A percentile compares a stretch with the other conserved stretches of the same genome.
phyloP scores from a whole-genome alignment of 768 basidiomycete genomes.

The Rhodocollybia butyracea region DNA sequence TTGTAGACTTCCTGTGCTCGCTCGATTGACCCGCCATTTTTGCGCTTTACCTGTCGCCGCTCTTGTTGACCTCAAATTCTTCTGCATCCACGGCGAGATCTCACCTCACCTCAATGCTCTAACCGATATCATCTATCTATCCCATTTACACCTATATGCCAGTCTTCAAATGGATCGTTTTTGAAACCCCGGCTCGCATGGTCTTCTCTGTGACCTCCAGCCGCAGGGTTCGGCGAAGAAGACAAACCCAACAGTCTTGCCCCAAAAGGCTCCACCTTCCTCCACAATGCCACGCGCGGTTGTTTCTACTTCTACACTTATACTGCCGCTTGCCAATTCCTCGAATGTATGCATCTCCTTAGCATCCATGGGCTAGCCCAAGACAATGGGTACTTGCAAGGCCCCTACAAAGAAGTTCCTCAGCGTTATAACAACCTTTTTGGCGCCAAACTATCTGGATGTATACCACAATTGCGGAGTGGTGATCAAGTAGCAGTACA shows the following conservation, averaged over 20 bases:
- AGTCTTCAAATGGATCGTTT: conserved; percentile 80
- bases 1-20: too few species aligned
- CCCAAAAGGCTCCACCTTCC: conserved; percentile 43
- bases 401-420: conserved; percentile 95
- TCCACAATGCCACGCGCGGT: conserved; percentile 11
- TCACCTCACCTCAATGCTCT: conserved; percentile 82
- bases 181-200: conserved; percentile 88
- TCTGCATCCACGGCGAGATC: conserved; percentile 96
- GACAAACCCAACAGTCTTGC: conserved; percentile 49
- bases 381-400: conserved; percentile 89
- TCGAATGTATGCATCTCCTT: conserved; percentile 88
- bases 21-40: conserved; percentile 38
- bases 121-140: conserved; percentile 73
- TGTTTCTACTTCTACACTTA: conserved; percentile 53
- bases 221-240: conserved; percentile 86
- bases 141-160: conserved; percentile 13
- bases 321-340: conserved; percentile 87
- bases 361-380: conserved; percentile 96
- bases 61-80: conserved; percentile 91
- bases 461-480: conserved; percentile 96
- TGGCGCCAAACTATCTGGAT: conserved; percentile 95
- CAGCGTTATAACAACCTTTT: conserved; percentile 96
- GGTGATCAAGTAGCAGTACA: conserved; percentile 93
- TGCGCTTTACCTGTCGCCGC: conserved; percentile 88
- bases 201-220: conserved; percentile 93